A percentile compares a stretch with the other conserved stretches of the same genome.
phyloP scores from a whole-genome alignment of 352 stramenopile species.

The Phytophthora pisi region DNA sequence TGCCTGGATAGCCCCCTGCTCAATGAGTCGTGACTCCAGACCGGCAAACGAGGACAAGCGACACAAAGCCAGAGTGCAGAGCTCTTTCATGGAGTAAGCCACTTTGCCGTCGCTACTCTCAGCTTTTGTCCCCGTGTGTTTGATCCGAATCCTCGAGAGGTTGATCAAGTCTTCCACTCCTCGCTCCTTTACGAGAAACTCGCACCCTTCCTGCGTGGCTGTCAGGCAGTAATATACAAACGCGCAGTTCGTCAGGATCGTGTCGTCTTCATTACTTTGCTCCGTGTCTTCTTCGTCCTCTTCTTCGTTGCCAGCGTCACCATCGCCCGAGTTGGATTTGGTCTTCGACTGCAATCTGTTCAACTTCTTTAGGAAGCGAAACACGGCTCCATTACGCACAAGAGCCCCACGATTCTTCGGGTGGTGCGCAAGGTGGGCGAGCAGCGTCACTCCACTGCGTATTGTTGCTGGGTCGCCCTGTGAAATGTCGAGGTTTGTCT shows the following conservation, averaged over 20 bases:
- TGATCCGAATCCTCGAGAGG: conserved; percentile 55
- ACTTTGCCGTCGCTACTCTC: conserved; percentile 7
- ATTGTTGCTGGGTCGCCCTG: conserved; percentile 37
- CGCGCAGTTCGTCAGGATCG: conserved; percentile 71
- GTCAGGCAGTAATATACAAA: conserved; percentile 75
- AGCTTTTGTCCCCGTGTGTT: conserved; percentile 21
- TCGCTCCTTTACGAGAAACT: conserved; percentile 74
- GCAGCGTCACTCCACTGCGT: conserved; percentile 60
- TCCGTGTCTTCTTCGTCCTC: conserved; percentile 26
- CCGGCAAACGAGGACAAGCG: conserved; percentile 70
- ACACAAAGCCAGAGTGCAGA: conserved; percentile 74
- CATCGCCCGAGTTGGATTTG: conserved; percentile 12
- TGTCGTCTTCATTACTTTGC: conserved; percentile 36
- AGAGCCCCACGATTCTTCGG: conserved; percentile 61
- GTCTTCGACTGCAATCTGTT: conserved; percentile 38
- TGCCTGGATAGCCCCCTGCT: conserved; percentile 73
- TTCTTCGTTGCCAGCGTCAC: conserved; percentile 9
- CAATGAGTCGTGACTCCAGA: conserved; percentile 66
- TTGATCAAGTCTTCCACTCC: conserved; percentile 76
- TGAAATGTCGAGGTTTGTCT: conserved; percentile 33
- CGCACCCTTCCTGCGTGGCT: conserved; percentile 66
- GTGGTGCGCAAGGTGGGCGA: conserved; percentile 65
- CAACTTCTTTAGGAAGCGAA: conserved; percentile 59
- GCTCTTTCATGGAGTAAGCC: conserved; percentile 57
- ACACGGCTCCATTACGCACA: conserved; percentile 61